Percentiles rank a stretch among this genome's conserved stretches.
phyloP scores from a whole-genome alignment of 1,139 yeast genomes.

The Arxiozyma bovina region DNA sequence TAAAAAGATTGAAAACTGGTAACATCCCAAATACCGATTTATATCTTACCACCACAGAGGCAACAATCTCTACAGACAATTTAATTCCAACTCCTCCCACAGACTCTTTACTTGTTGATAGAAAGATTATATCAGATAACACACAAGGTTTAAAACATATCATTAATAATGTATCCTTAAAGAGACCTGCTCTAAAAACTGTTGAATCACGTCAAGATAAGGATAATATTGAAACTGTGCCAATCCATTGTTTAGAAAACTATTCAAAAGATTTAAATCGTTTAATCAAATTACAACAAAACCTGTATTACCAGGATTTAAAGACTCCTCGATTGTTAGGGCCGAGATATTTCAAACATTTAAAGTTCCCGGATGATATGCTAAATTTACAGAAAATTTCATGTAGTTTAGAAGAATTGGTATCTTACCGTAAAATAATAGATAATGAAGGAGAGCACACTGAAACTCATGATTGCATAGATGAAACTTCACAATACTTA shows the following conservation, averaged over 20 bases:
- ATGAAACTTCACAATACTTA: not conserved
- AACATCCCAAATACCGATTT: not conserved
- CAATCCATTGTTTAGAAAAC: slow-evolving; percentile 2
- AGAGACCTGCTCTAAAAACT: slow-evolving; percentile 9
- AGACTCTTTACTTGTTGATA: not conserved
- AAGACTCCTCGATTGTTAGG: slow-evolving; percentile 15
- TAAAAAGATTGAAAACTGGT: not conserved
- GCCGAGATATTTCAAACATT: slow-evolving; percentile 13
- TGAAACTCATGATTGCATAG: not conserved
- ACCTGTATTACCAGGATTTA: slow-evolving; percentile 14
- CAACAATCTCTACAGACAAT: not conserved
- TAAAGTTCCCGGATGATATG: slow-evolving; percentile 20
- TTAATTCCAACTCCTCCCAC: not conserved
- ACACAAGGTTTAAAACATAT: not conserved
- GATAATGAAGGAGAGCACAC: slow-evolving; percentile 1
- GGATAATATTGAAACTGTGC: slow-evolving; percentile 3
- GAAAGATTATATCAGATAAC: not conserved
- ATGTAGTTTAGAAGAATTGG: slow-evolving; percentile 3
- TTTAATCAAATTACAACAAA: slow-evolving; percentile 12
- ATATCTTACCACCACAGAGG: not conserved
- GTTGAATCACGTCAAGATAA: not conserved
- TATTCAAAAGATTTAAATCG: slow-evolving; percentile 8
- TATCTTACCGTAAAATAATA: not conserved
- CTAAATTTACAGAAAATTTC: slow-evolving; percentile 11
- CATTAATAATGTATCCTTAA: not conserved